Evolutionary conservation across 208 protist genomes (phyloP), one percentile per base, ranked within the genome.

Genomic region (Acanthamoeba lenticulata): DNA sequence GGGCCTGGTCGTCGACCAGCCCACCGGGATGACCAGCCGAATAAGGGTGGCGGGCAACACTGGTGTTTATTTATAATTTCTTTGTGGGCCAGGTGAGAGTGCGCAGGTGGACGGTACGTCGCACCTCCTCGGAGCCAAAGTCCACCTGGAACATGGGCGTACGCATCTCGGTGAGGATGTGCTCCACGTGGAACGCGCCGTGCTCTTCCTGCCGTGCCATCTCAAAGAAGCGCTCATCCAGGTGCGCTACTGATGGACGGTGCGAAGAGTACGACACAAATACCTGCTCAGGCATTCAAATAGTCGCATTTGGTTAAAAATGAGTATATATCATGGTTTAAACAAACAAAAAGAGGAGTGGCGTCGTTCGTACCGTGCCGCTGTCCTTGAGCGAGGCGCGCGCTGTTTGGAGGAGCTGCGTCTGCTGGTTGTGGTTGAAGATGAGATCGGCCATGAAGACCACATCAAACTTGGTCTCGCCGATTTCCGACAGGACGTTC

Each of bases 61-160:
- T 24, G 55, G 19, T 62, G 55, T 36, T 49, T 49, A 49, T 49
- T 49, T 19, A n/a, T 60, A 29, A 29, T 60, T 60, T 60, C 15
- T 60, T 60, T 6, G 13, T 29, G 52, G 52, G 52, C 52, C 52
- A 55, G 77, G 85, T 92, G 6, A 93, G 29, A 2, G 29, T 27
- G 1, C 57, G 60, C 2, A 93, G 38, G 38, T 94, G 47, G 34
- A 96, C 94, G 44, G 94, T 96, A 44, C n/a, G 34, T n/a, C 95
- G 49, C 24, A 91, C 24, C 49, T 94, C 95, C 42, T 96, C 95
- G 27, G 67, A 45, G 21, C 95, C 95, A 29, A 94, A 95, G 93
- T 96, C 95, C n/a, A 90, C 49, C 32, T 88, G 67, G 93, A 96
- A 96, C 95, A 96, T 96, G 57, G 95, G 74, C 88, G 57, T 90